Percentiles rank a stretch among this genome's conserved stretches.
Conservation (phyloP, 2,329 filamentous ascomycete species). For the Podosphaera leucotricha region DNA sequence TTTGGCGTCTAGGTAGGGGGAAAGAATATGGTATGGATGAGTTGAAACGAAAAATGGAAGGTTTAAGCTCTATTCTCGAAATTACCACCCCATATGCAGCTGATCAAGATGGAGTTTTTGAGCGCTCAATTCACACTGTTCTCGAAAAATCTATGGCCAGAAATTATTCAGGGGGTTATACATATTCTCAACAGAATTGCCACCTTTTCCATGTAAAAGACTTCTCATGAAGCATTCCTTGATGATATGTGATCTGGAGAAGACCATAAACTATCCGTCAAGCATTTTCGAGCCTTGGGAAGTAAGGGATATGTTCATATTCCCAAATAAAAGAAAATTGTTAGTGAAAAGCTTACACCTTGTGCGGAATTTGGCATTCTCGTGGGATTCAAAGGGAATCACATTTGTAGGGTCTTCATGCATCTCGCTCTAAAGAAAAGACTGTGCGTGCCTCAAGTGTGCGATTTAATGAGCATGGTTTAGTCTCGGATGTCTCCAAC, state of each 20-base stretch:
- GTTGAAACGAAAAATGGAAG: not conserved
- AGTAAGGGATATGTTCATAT: not conserved
- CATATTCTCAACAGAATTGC: not conserved
- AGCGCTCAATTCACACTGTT: not conserved
- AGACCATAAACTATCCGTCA: not conserved
- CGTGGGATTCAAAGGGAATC: constrained; percentile 1
- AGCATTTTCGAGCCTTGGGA: not conserved
- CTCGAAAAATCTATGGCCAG: constrained; percentile 1
- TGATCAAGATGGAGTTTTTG: not conserved
- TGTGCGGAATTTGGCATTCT: constrained; percentile 1
- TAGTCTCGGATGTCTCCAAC: not conserved
- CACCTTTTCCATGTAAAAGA: not conserved
- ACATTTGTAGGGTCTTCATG: not conserved
- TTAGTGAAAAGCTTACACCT: not conserved
- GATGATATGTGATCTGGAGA: not conserved
- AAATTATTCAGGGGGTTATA: not conserved
- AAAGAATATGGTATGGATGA: not conserved
- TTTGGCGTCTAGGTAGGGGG: not conserved
- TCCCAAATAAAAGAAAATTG: not conserved
- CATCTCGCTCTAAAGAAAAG: not conserved
- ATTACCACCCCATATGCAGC: not conserved
- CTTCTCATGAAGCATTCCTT: constrained; percentile 1
- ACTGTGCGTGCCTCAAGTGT: not conserved
- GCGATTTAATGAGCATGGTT: not conserved
- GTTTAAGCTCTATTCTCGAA: constrained; percentile 1